Evolutionary conservation across 164 flowering plant genomes (phyloP).

Genomic region (Cinnamomum micranthum): DNA sequence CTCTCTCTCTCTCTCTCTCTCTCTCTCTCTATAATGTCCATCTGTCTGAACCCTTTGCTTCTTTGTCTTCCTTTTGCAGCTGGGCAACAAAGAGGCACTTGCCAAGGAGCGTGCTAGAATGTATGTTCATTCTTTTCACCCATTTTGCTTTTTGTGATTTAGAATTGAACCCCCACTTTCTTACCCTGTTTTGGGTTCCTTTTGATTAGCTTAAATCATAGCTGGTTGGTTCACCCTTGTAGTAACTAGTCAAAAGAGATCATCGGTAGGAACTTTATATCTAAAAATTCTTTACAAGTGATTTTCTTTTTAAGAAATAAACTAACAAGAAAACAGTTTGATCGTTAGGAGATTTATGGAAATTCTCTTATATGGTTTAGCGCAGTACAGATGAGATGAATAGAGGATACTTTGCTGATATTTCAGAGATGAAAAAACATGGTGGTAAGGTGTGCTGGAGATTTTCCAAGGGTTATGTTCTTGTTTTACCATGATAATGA

Average conservation of each 20-base stretch:
- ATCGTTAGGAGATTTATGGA: background rate
- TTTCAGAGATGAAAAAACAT: constrained; percentile 71
- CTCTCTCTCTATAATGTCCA: background rate
- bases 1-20: background rate
- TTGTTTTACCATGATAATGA: background rate
- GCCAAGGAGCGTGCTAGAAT: constrained; percentile 84
- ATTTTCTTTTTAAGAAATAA: background rate
- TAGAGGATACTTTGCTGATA: constrained; percentile 89
- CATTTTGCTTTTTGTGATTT: background rate
- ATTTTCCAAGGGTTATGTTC: background rate
- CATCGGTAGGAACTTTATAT: too few relatives aligned
- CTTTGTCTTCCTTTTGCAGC: constrained; percentile 27
- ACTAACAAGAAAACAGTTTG: background rate
- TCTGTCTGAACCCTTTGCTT: background rate
- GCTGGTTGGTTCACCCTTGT: too few relatives aligned
- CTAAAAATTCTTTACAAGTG: background rate
- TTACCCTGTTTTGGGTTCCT: background rate
- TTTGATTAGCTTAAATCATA: too few relatives aligned
- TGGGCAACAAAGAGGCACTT: constrained; percentile 62
- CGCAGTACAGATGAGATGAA: constrained; percentile 94
- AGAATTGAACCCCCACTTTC: background rate
- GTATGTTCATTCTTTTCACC: constrained; percentile 35
- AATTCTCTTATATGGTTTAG: constrained; percentile 30
- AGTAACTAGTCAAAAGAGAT: too few relatives aligned
- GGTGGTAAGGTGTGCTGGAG: constrained; percentile 76